phyloP scores from a whole-genome alignment of 78 protist genomes.

The Cavenderia fasciculata region DNA sequence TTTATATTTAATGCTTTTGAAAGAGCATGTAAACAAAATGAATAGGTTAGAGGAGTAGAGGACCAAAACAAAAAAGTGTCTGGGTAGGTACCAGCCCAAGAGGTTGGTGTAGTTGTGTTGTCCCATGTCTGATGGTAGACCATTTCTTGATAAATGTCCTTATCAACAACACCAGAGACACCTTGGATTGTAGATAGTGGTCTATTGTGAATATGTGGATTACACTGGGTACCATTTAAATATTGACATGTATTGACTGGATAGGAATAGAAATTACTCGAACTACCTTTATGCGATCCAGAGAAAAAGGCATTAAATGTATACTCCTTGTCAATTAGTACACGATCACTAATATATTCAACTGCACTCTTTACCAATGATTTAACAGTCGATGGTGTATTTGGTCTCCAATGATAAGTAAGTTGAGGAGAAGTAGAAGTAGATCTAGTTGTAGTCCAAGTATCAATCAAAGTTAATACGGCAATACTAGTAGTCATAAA shows the following conservation, averaged over 20 bases:
- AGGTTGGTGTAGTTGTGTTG: background rate
- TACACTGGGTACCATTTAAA: slow-evolving; percentile 10
- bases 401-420: background rate
- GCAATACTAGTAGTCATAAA: slow-evolving; percentile 10
- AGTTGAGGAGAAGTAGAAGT: no score
- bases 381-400: background rate
- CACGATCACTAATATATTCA: background rate
- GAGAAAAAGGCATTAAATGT: slow-evolving; percentile 26
- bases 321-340: background rate
- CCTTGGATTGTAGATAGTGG: background rate
- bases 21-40: slow-evolving; percentile 7
- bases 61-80: slow-evolving; percentile 32
- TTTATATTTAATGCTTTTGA: background rate
- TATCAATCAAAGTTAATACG: slow-evolving; percentile 7
- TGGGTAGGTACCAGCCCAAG: background rate
- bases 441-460: slow-evolving; percentile 7
- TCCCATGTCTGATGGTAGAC: background rate
- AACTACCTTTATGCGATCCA: background rate
- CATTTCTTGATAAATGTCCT: background rate
- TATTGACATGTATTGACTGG: slow-evolving; percentile 10
- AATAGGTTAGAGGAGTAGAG: background rate
- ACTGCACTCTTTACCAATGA: background rate
- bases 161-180: background rate
- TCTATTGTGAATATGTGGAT: background rate
- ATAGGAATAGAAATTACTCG: background rate